These are phyloP conservation scores for Rhizophagus prolifer DNA, from an alignment of 192 early-diverging fungal genomes.

Conservation along the genomic window DNA sequence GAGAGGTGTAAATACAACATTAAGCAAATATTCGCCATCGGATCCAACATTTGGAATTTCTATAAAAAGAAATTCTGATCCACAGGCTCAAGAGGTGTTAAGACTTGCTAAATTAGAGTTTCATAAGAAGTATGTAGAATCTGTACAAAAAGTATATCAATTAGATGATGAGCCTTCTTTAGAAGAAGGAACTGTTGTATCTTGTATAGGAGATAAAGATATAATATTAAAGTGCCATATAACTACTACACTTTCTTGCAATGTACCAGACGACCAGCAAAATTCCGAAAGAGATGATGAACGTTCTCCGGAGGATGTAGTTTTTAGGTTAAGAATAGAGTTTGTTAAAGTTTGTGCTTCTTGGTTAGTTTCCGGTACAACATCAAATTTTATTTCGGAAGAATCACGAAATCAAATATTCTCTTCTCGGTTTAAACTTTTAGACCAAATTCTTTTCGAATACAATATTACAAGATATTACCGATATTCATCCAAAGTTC, in stretches of 20 bases:
- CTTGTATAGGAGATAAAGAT: conserved; percentile 22
- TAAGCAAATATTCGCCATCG: neutral
- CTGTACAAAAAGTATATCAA: conserved; percentile 21
- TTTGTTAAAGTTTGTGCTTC: conserved; percentile 25
- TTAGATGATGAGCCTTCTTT: neutral
- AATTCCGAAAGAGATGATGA: neutral
- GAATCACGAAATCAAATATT: conserved; percentile 7
- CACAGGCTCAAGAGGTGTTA: neutral
- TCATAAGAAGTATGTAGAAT: conserved; percentile 5
- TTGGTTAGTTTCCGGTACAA: conserved; percentile 16
- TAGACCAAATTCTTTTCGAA: neutral
- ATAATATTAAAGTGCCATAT: conserved; percentile 11
- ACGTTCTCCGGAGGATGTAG: neutral
- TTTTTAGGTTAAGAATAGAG: conserved; percentile 1
- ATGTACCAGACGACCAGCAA: neutral
- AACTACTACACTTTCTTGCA: neutral
- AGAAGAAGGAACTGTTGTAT: neutral
- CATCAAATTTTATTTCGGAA: neutral
- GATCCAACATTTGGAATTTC: neutral
- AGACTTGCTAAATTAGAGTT: neutral
- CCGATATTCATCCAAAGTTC: conserved; percentile 9
- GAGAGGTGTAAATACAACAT: neutral
- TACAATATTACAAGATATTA: neutral
- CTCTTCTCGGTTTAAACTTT: neutral
- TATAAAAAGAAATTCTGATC: neutral